Base-by-base conservation (phyloP, 305 asterid genomes). In the Striga hermonthica region DNA sequence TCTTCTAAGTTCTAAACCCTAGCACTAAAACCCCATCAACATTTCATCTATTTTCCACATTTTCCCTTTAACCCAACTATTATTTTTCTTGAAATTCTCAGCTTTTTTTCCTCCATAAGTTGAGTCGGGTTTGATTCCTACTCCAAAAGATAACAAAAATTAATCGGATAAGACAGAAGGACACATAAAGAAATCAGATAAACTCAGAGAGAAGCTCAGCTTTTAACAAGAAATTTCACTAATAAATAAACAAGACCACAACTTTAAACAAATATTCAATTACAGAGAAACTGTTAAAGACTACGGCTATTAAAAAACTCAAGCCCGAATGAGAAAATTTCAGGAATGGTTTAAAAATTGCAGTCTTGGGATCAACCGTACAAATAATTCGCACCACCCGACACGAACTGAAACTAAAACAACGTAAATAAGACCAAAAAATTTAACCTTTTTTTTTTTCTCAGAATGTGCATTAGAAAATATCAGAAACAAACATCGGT, bases 61-160 rank as follows among this genome's bases (percentile, higher is more conserved):
- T 66, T 74, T 84, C 81, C 79, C 59, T 66, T 22, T 22, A 22
- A 70, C 15, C 78, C 75, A 40, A 72, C 76, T 77, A 81, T 80
- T 67, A 22, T 80, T 47, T 65, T 75, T 49, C 64, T 71, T 48
- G 40, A 69, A 50, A 4, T 48, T 64, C 64, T 61, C 43, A 41
- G 2, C 10, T 16, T 50, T 62, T 47, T 68, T 62, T 60, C 4
- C 57, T 60, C 69, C 9, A 50, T 57, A 38, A 64, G 72, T 15
- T 56, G 58, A 63, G 65, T 59, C 28, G 66, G 37, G 62, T 3
- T 36, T 57, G 35, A 70, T 36, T 67, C 70, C 76, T 60, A 72
- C 52, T 62, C 78, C 66, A 22, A 77, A 74, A 79, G 83, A 72
- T 75, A 71, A 82, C 80, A 69, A 73, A 68, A 73, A 68, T 78